Evolutionary conservation across 768 basidiomycete genomes (phyloP), one percentile per base, ranked within the genome.

Genomic region (Russula abietina): DNA sequence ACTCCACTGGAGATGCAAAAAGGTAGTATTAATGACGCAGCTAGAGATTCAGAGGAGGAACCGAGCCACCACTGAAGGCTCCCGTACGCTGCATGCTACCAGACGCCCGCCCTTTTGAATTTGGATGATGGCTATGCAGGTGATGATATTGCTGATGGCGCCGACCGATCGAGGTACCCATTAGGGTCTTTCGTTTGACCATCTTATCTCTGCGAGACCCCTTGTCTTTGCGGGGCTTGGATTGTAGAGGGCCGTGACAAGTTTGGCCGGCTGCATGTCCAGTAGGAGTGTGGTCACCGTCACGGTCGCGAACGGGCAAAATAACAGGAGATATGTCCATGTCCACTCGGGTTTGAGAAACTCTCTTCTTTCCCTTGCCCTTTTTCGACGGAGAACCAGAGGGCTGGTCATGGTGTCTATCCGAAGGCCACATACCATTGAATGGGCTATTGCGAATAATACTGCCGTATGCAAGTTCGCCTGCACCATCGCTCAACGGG

Each of bases 201-300:
- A 81, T 76, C 70, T 82, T 83, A 75, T 90, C 87, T 69, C 82
- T 77, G 67, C 83, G 78, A 65, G 80, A 74, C 74, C 89, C 87
- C 71, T 85, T 86, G 62, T 71, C 70, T 65, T 66, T 61, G 63
- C 83, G 79, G 52, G 70, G 81, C 75, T 87, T 87, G 64, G 78
- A 76, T 33, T 75, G 75, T 49, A 75, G 70, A 26, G 74, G 76
- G 2, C 70, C 67, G 58, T 74, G 66, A 17, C 54, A 46, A 30
- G 59, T 65, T 38, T 73, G 70, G 58, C 73, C 69, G 45, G 71
- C 70, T 33, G 72, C 71, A 38, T 71, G 67, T 56, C 73, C 73
- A 30, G 80, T 82, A 14, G 85, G 82, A 8, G 83, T 84, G 54
- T 78, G 81, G 66, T 84, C 83, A 6, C 82, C 82, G 59, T 84